Conservation (phyloP, 2,329 filamentous ascomycete genomes). For the Drechmeria coniospora region DNA sequence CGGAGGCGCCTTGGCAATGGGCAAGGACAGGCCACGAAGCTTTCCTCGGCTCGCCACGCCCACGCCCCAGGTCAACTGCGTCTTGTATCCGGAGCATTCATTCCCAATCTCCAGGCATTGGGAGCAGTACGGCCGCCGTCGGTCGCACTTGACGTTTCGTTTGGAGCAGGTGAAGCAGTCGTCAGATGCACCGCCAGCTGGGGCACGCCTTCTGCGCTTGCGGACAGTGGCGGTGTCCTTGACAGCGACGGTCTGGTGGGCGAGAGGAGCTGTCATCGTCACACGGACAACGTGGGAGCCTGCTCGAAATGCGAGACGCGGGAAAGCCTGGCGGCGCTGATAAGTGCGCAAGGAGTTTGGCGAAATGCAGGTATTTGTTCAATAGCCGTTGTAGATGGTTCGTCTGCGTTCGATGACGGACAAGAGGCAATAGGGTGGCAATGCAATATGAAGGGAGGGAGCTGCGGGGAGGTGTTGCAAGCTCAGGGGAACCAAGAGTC, state of each 20-base stretch:
- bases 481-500: neutral
- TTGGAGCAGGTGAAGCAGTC: conserved; percentile 92
- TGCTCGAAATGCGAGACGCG: neutral
- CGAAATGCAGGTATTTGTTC: too few species aligned
- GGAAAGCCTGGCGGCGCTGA: too few species aligned
- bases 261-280: conserved; percentile 33
- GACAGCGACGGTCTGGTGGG: conserved; percentile 25
- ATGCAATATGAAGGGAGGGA: too few species aligned
- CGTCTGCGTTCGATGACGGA: too few species aligned
- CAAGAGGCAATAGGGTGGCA: too few species aligned
- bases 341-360: too few species aligned
- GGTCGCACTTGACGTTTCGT: conserved; percentile 72
- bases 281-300: neutral
- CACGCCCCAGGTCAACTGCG: conserved; percentile 89
- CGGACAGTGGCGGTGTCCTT: conserved; percentile 37
- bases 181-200: conserved; percentile 75
- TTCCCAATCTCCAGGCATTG: conserved; percentile 84
- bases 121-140: conserved; percentile 83
- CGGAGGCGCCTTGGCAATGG: conserved; percentile 45
- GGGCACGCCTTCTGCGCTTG: conserved; percentile 75
- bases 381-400: too few species aligned
- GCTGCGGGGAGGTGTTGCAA: neutral
- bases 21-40: conserved; percentile 71
- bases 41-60: conserved; percentile 93
- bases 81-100: conserved; percentile 93